These are phyloP conservation scores for Knufia petricola DNA, from an alignment of 2,329 filamentous ascomycete species.

Conservation along the genomic window DNA sequence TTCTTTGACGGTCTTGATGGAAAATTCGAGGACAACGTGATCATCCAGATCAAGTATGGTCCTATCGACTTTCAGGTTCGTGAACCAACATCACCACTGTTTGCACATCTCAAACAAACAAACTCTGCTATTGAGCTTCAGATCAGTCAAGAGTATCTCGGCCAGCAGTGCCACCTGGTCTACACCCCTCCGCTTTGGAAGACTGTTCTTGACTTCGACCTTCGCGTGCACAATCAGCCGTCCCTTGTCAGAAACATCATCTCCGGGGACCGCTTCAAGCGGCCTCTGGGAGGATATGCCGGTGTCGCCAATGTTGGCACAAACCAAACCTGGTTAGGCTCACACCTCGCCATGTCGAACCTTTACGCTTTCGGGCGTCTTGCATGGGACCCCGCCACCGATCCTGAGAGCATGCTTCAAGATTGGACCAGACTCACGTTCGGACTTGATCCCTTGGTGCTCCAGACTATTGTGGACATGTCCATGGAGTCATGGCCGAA, in stretches of 20 bases:
- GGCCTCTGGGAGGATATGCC: constrained; percentile 51
- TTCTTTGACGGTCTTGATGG: constrained; percentile 57
- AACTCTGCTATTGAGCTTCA: constrained; percentile 54
- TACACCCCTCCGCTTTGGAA: constrained; percentile 62
- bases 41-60: constrained; percentile 65
- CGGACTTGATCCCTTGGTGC: constrained; percentile 43
- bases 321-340: constrained; percentile 59
- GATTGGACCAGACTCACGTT: constrained; percentile 64
- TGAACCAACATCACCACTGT: constrained; percentile 57
- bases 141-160: constrained; percentile 60
- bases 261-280: constrained; percentile 49
- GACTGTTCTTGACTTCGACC: constrained; percentile 56
- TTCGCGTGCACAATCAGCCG: constrained; percentile 48
- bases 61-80: constrained; percentile 67
- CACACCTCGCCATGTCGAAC: constrained; percentile 61
- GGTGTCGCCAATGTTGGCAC: constrained; percentile 59
- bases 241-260: constrained; percentile 53
- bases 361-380: constrained; percentile 59
- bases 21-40: constrained; percentile 59
- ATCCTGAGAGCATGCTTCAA: constrained; percentile 44
- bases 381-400: constrained; percentile 52
- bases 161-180: constrained; percentile 59
- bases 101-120: constrained; percentile 42
- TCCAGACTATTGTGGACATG: constrained; percentile 51
- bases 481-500: constrained; percentile 61